These are phyloP conservation scores for Phylloboletellus chloephorus DNA, from an alignment of 1,284 basidiomycete species.

Conservation along the genomic window DNA sequence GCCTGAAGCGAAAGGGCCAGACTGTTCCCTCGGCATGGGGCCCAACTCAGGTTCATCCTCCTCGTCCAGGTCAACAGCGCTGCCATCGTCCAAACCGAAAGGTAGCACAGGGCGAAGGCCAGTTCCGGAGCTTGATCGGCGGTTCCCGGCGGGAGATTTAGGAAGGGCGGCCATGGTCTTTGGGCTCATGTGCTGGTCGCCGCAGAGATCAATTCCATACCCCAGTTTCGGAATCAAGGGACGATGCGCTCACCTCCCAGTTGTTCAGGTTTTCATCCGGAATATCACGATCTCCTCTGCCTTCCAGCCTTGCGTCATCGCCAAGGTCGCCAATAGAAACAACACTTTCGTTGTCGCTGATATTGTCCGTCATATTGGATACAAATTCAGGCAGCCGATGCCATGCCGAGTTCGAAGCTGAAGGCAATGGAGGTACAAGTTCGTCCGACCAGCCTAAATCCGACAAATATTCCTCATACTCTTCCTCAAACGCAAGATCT, in stretches of 20 bases:
- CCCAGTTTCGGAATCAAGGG: background rate
- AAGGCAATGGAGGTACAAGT: conserved; percentile 40
- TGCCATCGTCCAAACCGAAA: conserved; percentile 70
- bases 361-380: conserved; percentile 68
- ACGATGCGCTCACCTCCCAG: conserved; percentile 71
- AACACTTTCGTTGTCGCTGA: conserved; percentile 88
- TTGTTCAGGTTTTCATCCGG: conserved; percentile 82
- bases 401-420: conserved; percentile 58
- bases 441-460: conserved; percentile 71
- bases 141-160: conserved; percentile 75
- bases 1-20: conserved; percentile 67
- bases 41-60: conserved; percentile 64
- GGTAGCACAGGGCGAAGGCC: conserved; percentile 79
- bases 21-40: conserved; percentile 69
- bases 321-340: conserved; percentile 83
- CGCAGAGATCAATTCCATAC: conserved; percentile 1
- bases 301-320: conserved; percentile 63
- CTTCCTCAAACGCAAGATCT: conserved; percentile 82
- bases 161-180: conserved; percentile 88
- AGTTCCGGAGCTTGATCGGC: conserved; percentile 73
- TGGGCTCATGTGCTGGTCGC: conserved; percentile 81
- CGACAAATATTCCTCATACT: conserved; percentile 84
- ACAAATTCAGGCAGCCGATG: conserved; percentile 66
- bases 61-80: conserved; percentile 56
- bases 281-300: conserved; percentile 54